A percentile compares a stretch with the other conserved stretches of the same genome.
Evolutionary conservation across 805 yeast genomes (phyloP).

Genomic region (Candida caryicola): DNA sequence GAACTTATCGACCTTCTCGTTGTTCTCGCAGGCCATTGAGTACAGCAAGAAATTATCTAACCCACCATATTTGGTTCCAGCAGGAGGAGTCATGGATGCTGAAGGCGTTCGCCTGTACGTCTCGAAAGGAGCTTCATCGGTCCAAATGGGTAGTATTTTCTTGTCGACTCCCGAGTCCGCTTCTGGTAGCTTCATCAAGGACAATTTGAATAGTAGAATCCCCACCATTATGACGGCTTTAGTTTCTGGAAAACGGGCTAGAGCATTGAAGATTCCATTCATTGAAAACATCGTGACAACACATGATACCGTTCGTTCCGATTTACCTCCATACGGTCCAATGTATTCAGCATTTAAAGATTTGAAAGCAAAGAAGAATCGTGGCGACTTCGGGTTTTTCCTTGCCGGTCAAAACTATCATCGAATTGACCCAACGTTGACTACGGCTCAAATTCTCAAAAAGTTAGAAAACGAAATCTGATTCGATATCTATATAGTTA

Average conservation of each 20-base stretch:
- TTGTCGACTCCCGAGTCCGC: constrained; percentile 34
- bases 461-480: constrained; percentile 17
- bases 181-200: constrained; percentile 17
- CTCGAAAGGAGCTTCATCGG: constrained; percentile 47
- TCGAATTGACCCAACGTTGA: constrained; percentile 16
- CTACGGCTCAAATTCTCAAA: constrained; percentile 23
- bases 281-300: constrained; percentile 18
- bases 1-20: constrained; percentile 32
- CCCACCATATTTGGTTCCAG: constrained; percentile 36
- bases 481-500: constrained; percentile 14
- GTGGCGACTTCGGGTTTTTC: constrained; percentile 25
- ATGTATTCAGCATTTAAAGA: constrained; percentile 31
- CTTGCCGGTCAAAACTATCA: constrained; percentile 36
- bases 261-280: constrained; percentile 37
- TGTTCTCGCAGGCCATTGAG: constrained; percentile 15
- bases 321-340: constrained; percentile 36
- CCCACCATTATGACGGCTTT: constrained; percentile 32
- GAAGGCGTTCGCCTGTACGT: constrained; percentile 28
- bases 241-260: constrained; percentile 39
- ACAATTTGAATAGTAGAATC: constrained; percentile 5
- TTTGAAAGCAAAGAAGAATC: constrained; percentile 13
- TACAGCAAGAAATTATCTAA: constrained; percentile 8
- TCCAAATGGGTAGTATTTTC: constrained; percentile 56
- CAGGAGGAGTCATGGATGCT: constrained; percentile 51
- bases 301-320: constrained; percentile 2